Evolutionary conservation across 768 basidiomycete genomes (phyloP), one percentile per base, ranked within the genome.

Genomic region (Pulveroboletus sp.): DNA sequence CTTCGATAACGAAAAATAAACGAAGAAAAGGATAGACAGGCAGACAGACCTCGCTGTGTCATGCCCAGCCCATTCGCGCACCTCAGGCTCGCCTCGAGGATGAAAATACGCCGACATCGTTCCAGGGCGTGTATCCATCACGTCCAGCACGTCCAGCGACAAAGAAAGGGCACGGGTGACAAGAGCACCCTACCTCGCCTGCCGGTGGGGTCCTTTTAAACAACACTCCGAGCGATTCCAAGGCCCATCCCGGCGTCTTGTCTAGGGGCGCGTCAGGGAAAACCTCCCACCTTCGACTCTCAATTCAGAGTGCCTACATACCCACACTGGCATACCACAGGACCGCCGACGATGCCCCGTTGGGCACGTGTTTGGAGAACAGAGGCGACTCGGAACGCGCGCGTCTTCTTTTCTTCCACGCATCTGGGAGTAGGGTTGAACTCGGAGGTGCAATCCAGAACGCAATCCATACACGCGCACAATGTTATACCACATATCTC

Each of bases 361-460:
- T 11, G 41, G 6, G 12, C 11, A 13, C 31, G 43, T 43, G 56
- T 54, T 50, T 39, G n/a, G 29, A 35, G 43, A 32, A 29, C 34
- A 35, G n/a, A n/a, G 40, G 55, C 40, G 35, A 43, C 55, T 58
- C 45, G 56, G 45, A 25, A 57, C 12, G 13, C 50, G 24, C 5
- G 27, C 23, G 11, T 20, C 36, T 40, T n/a, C n/a, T n/a, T 13
- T 23, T 9, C 36, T 11, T 21, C 17, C 6, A 35, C 19, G 34
- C 16, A 17, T 17, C 16, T 11, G 36, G 5, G 20, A 37, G 35
- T 20, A n/a, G 19, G 9, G 27, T 29, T 11, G 9, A 29, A 29
- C 27, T 21, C 19, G 36, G 36, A 48, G 44, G 44, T 10, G 41
- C 45, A 20, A 36, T 29, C 12, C 8, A 33, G 33, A 37, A 12